Evolutionary conservation across 805 yeast genomes (phyloP), one percentile per base, ranked within the genome.

Genomic region (Candida germanica): DNA sequence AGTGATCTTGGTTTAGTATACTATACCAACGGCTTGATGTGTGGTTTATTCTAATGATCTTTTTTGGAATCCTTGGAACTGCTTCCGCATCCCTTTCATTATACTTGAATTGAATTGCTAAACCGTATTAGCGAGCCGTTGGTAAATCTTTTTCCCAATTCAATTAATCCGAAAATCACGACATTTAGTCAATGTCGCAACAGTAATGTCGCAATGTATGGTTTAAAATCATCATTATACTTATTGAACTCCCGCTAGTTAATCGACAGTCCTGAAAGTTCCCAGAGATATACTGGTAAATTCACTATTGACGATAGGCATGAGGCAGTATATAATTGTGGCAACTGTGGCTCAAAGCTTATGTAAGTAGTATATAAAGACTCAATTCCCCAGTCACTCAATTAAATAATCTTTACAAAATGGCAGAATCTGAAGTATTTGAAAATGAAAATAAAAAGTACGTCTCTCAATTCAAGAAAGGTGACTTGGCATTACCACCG

Each of bases 401-500:
- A n/a, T n/a, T n/a, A n/a, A n/a, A n/a, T n/a, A 25, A 12, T n/a
- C 13, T 11, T 3, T 16, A 3, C 18, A 23, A 16, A n/a, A 51
- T 53, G 61, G 13, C 58, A 5, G 43, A 45, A 19, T 53, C 58
- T 20, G 13, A 31, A 21, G 56, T 53, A 38, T 53, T 54, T 24
- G 60, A 53, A 44, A n/a, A 22, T 21, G 51, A 51, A 22, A 58
- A 58, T 36, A 18, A 35, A 16, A 12, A 20, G n/a, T 58, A 58
- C 38, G 56, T 33, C 10, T 29, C 40, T 4, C 40, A 38, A 8
- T 58, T 58, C 37, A 37, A 42, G 35, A 58, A 63, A 31, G 64
- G 66, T 11, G 46, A 46, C n/a, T 51, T 64, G 22, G 48, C 69
- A 1, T 39, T 66, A 26, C 71, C 71, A 12, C 71, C 72, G 13